Conservation (phyloP, 495 filamentous ascomycete species). For the Aspergillus hancockii region DNA sequence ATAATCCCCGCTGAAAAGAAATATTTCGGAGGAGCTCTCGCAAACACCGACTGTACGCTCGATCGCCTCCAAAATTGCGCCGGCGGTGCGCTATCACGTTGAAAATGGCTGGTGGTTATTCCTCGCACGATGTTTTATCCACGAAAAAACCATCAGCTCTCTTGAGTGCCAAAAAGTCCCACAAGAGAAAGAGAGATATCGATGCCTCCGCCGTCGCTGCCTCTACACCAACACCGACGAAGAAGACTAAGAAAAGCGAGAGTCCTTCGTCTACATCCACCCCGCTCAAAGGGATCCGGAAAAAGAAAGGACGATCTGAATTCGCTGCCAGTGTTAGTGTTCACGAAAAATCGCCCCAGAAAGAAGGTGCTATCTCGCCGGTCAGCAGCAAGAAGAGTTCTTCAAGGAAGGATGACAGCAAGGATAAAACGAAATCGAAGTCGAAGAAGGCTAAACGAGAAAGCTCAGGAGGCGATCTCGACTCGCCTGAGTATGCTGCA, state of each 20-base stretch:
- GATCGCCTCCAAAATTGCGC: constrained; percentile 3
- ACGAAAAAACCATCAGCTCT: constrained; percentile 24
- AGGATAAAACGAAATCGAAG: constrained; percentile 29
- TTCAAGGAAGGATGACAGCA: constrained; percentile 22
- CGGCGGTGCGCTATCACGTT: constrained; percentile 7
- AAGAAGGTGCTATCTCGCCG: constrained; percentile 35
- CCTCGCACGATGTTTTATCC: constrained; percentile 17
- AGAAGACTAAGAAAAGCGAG: constrained; percentile 40
- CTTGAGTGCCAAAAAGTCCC: constrained; percentile 26
- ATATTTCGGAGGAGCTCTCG: constrained; percentile 24
- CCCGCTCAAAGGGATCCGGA: constrained; percentile 20
- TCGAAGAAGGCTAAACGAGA: constrained; percentile 32
- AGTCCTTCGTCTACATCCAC: constrained; percentile 19
- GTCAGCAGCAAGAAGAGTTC: constrained; percentile 23
- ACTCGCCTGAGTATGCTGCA: constrained; percentile 21
- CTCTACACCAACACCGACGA: constrained; percentile 37
- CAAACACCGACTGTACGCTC: constrained; percentile 3
- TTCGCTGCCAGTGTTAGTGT: constrained; percentile 16
- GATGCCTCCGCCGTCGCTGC: constrained; percentile 29
- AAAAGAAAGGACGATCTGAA: constrained; percentile 28
- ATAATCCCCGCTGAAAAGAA: constrained; percentile 23
- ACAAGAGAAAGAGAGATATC: constrained; percentile 43
- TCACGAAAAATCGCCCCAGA: constrained; percentile 25
- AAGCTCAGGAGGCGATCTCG: constrained; percentile 18
- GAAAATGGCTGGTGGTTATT: constrained; percentile 33